Conservation (phyloP, 768 basidiomycete genomes). For the Naganishia vaughanmartiniae region DNA sequence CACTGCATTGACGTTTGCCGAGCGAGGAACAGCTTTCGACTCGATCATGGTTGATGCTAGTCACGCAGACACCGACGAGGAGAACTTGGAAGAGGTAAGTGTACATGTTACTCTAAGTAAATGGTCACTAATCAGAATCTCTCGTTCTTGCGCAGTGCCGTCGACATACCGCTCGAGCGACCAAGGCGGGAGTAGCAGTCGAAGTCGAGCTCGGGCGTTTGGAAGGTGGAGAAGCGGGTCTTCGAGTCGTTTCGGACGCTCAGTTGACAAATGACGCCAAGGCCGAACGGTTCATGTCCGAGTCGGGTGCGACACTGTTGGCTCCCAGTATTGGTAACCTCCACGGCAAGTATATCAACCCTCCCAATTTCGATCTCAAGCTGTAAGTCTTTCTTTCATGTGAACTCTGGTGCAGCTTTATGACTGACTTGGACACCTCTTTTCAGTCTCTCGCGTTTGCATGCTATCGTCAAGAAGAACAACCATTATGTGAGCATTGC, state of each 20-base stretch:
- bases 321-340: slow-evolving; percentile 53
- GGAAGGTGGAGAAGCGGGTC: slow-evolving; percentile 49
- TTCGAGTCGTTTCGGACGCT: slow-evolving; percentile 49
- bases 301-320: slow-evolving; percentile 51
- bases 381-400: slow-evolving; percentile 34
- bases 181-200: slow-evolving; percentile 47
- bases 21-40: slow-evolving; percentile 52
- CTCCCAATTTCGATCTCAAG: slow-evolving; percentile 46
- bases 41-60: slow-evolving; percentile 53
- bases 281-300: slow-evolving; percentile 51
- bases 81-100: slow-evolving; percentile 35
- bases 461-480: slow-evolving; percentile 21
- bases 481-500: slow-evolving; percentile 23
- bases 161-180: slow-evolving; percentile 49
- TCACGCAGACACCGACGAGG: slow-evolving; percentile 45
- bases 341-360: slow-evolving; percentile 51
- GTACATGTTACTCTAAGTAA: not conserved
- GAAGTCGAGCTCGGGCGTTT: slow-evolving; percentile 53
- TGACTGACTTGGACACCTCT: not conserved
- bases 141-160: slow-evolving; percentile 45
- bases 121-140: slow-evolving; percentile 49
- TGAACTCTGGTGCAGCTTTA: not conserved
- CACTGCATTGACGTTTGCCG: slow-evolving; percentile 49
- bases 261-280: slow-evolving; percentile 51
- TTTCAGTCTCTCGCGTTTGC: slow-evolving; percentile 7